Conservation (phyloP, 2,329 filamentous ascomycete genomes). For the Trichothecium roseum region DNA sequence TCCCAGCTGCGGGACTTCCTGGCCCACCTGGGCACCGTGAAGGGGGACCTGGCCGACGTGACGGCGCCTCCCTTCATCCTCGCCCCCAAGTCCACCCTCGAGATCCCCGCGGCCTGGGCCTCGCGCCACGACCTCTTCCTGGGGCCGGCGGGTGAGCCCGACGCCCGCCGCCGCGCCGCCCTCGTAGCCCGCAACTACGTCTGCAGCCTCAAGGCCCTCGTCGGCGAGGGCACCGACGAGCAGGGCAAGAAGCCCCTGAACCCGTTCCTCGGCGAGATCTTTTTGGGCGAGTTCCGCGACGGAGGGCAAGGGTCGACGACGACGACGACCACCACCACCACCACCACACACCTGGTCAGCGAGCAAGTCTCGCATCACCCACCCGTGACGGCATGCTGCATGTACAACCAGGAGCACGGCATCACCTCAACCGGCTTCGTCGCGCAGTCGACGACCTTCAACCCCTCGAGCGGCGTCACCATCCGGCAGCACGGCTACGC, state of each 20-base stretch:
- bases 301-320: slow-evolving; percentile 9
- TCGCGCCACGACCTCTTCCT: slow-evolving; percentile 36
- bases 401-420: slow-evolving; percentile 28
- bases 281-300: slow-evolving; percentile 19
- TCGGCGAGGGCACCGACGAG: slow-evolving; percentile 25
- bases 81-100: slow-evolving; percentile 36
- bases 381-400: slow-evolving; percentile 42
- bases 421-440: slow-evolving; percentile 40
- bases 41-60: slow-evolving; percentile 40
- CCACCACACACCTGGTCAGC: slow-evolving; percentile 4
- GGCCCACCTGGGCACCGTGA: slow-evolving; percentile 14
- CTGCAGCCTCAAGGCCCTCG: slow-evolving; percentile 51
- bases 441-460: slow-evolving; percentile 40
- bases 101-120: slow-evolving; percentile 40
- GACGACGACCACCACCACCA: no score
- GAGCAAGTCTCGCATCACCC: slow-evolving; percentile 45
- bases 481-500: slow-evolving; percentile 41
- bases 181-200: slow-evolving; percentile 80
- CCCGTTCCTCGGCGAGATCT: slow-evolving; percentile 41
- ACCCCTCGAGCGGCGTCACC: slow-evolving; percentile 27
- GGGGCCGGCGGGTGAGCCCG: slow-evolving; percentile 32
- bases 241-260: slow-evolving; percentile 37
- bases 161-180: slow-evolving; percentile 30
- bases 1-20: slow-evolving; percentile 10
- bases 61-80: slow-evolving; percentile 40